Percentiles rank a stretch among this genome's conserved stretches.
Evolutionary conservation across 768 basidiomycete species (phyloP).

Genomic region (Botryobasidium botryosum): DNA sequence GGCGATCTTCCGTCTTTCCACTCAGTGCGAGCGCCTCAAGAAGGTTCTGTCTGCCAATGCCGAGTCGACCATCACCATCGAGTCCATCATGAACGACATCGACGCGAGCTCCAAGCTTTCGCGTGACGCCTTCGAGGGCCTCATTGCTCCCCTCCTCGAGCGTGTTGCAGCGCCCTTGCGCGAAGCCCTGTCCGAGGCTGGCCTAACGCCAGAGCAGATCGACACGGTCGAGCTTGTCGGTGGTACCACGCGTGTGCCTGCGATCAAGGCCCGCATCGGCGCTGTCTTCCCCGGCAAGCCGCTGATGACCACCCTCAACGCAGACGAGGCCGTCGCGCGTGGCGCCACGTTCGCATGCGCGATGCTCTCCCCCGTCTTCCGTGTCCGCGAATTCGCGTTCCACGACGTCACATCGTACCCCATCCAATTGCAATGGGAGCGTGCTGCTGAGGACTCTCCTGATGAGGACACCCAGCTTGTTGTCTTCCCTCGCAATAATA

Average conservation of each 20-base stretch:
- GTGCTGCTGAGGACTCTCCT: conserved; percentile 52
- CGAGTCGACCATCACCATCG: conserved; percentile 80
- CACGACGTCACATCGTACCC: conserved; percentile 78
- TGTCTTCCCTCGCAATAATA: conserved; percentile 76
- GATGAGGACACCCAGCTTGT: conserved; percentile 79
- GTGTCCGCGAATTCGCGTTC: conserved; percentile 85
- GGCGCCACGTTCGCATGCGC: conserved; percentile 96
- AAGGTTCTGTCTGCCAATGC: conserved; percentile 90
- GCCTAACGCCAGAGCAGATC: conserved; percentile 67
- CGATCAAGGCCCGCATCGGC: conserved; percentile 77
- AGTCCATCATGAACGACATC: conserved; percentile 90
- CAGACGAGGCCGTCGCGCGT: conserved; percentile 92
- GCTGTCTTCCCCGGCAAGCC: conserved; percentile 63
- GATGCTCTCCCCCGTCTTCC: conserved; percentile 94
- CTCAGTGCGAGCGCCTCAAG: conserved; percentile 87
- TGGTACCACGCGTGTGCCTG: conserved; percentile 82
- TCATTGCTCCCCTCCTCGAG: conserved; percentile 59
- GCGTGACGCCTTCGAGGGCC: conserved; percentile 66
- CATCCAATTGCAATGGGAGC: conserved; percentile 80
- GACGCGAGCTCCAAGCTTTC: conserved; percentile 77
- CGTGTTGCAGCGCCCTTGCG: conserved; percentile 62
- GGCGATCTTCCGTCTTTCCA: conserved; percentile 77
- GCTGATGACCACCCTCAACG: conserved; percentile 89
- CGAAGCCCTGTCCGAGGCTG: conserved; percentile 64
- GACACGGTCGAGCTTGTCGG: conserved; percentile 87